Evolutionary conservation across 345 rosid species (phyloP), one percentile per base, ranked within the genome.

Genomic region (Syzygium oleosum): DNA sequence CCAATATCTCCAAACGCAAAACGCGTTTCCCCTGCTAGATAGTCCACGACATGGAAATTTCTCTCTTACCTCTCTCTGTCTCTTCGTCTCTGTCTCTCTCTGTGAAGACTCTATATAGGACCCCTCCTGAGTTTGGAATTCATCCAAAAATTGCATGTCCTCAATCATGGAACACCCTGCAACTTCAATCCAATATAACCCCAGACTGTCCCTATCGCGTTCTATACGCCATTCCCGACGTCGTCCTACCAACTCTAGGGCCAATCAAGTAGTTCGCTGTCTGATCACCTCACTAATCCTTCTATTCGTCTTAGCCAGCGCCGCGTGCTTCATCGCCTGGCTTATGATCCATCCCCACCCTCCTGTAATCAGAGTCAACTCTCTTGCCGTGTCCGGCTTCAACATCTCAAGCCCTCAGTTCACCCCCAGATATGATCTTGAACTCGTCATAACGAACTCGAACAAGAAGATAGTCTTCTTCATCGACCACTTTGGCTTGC

Each of bases 341-440:
- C 84, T 86, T 52, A 77, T 65, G 54, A 56, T 92, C 52, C 87
- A 87, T 61, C 91, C 92, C 27, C 84, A 23, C 7, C 53, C 65
- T 41, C 94, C 94, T 2, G 58, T 77, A 77, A 41, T 91, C 78
- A 52, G 51, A n/a, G 86, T 86, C 86, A n/a, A 51, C 27, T 90
- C 91, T 27, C 61, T 90, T 56, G 77, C 90, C 52, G 3, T 87
- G 5, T 91, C 91, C 63, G 88, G 87, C 86, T 84, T 87, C 61
- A 87, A 85, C 31, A 51, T 85, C 52, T 89, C 84, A 6, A 21
- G 31, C 58, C 53, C 91, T 9, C 83, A 51, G 52, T 49, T 55
- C 22, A 7, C 55, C 31, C 91, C 88, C 11, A 56, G 38, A 21
- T 92, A 88, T 51, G 55, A 51, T 51, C 4, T 90, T 5, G 68